Base-by-base conservation (phyloP, 2,329 filamentous ascomycete genomes). In the Fusarium graminum region DNA sequence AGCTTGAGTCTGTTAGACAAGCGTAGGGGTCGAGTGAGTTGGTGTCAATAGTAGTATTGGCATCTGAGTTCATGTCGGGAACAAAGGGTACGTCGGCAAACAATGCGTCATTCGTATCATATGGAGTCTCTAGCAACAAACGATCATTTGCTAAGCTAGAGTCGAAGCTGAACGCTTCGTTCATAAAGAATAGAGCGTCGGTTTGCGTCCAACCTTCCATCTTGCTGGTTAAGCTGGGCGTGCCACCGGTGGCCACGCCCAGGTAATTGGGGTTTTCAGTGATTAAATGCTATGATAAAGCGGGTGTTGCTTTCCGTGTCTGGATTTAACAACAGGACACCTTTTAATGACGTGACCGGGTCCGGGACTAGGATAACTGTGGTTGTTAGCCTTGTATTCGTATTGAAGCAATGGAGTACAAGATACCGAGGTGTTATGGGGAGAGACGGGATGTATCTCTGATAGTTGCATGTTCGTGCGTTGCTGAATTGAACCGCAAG, bases 331-430 rank as follows among this genome's bases (percentile, higher is more conserved):
- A 30, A 38, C 17, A 44, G 59, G 59, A 34, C 54, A 62, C 59
- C 55, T 54, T 62, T 62, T 62, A 49, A 26, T 3, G 59, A 63
- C 59, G 1, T 63, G 32, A 36, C 59, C 44, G 44, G 59, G 59
- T 63, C 59, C 19, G 9, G 41, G 28, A 44, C 28, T 47, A 16
- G 41, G 34, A 28, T 26, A 38, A 17, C 56, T 62, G 7, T 25
- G 2, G 9, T 7, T 22, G 14, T n/a, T 6, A 46, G 49, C n/a
- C 22, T 6, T 22, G 22, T 6, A 22, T 22, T 22, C 22, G 22
- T 22, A 22, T 22, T 22, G 22, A 22, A 22, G 22, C 22, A 22
- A 22, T 22, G 32, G 16, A 3, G 32, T 9, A 16, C 5, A 9
- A 6, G 32, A 9, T 36, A 47, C 41, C 22, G 13, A 34, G 36